A percentile compares a stretch with the other conserved stretches of the same genome.
phyloP scores from a whole-genome alignment of 1,284 basidiomycete species.

The Taiwanofungus camphoratus region DNA sequence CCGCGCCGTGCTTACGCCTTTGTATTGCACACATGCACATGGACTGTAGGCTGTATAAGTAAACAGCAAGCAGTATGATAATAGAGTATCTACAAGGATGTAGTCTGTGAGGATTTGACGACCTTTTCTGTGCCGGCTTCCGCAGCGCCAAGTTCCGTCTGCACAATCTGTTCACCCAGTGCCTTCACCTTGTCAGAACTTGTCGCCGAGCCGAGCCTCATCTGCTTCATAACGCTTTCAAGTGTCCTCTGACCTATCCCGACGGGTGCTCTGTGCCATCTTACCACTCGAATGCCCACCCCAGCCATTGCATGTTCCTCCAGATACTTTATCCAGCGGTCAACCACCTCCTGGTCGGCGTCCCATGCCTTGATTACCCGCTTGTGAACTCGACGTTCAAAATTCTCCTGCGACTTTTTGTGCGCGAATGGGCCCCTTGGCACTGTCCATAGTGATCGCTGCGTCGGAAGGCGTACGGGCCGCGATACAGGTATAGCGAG shows the following conservation, averaged over 20 bases:
- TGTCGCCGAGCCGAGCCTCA: slow-evolving; percentile 18
- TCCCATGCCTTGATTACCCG: slow-evolving; percentile 90
- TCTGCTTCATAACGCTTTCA: slow-evolving; percentile 29
- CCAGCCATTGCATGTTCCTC: slow-evolving; percentile 76
- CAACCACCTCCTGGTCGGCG: slow-evolving; percentile 74
- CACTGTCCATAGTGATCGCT: slow-evolving; percentile 84
- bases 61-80: no score
- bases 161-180: slow-evolving; percentile 41
- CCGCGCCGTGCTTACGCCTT: no score
- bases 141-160: slow-evolving; percentile 34
- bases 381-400: slow-evolving; percentile 80
- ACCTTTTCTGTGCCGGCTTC: no score
- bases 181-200: slow-evolving; percentile 27
- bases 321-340: slow-evolving; percentile 81
- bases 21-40: no score
- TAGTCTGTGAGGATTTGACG: no score
- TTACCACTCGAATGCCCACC: slow-evolving; percentile 80
- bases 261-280: slow-evolving; percentile 70
- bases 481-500: slow-evolving; percentile 80
- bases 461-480: slow-evolving; percentile 68
- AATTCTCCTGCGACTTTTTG: slow-evolving; percentile 97
- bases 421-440: slow-evolving; percentile 84
- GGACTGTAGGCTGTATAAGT: no score
- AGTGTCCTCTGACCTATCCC: slow-evolving; percentile 52
- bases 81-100: no score